Conservation (phyloP, 495 filamentous ascomycete species). For the Podospora conica region DNA sequence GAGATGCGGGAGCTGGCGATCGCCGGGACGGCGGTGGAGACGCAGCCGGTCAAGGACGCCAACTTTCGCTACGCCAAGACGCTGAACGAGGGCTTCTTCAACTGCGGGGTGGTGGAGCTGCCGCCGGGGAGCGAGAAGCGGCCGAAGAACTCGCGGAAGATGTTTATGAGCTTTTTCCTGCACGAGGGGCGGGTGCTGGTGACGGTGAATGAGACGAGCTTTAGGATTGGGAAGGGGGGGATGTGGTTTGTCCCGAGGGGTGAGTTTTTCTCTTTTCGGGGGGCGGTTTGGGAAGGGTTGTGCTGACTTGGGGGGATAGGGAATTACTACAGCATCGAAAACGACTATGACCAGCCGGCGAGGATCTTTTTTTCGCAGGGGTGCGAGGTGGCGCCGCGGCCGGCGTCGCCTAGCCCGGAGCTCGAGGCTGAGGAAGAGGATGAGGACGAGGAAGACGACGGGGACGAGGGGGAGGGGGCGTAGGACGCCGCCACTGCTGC, state of each 20-base stretch:
- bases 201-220: conserved; percentile 72
- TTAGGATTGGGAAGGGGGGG: conserved; percentile 77
- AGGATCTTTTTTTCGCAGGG: conserved; percentile 84
- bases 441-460: conserved; percentile 8
- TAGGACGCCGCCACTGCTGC: neutral
- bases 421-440: conserved; percentile 3
- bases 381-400: conserved; percentile 44
- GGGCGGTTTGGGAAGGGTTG: neutral
- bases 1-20: conserved; percentile 66
- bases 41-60: conserved; percentile 65
- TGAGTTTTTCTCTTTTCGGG: conserved; percentile 41
- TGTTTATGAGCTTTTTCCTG: conserved; percentile 95
- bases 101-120: conserved; percentile 80
- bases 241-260: conserved; percentile 92
- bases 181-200: conserved; percentile 68
- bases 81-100: conserved; percentile 75
- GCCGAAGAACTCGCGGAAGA: conserved; percentile 82
- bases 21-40: conserved; percentile 65
- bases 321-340: conserved; percentile 78
- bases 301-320: conserved; percentile 45
- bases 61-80: conserved; percentile 84
- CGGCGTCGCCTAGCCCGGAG: conserved; percentile 1
- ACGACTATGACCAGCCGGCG: conserved; percentile 58
- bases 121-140: conserved; percentile 75
- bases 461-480: conserved; percentile 9